Evolutionary conservation across 208 protist species (phyloP).

Genomic region (Trypanosoma mega): DNA sequence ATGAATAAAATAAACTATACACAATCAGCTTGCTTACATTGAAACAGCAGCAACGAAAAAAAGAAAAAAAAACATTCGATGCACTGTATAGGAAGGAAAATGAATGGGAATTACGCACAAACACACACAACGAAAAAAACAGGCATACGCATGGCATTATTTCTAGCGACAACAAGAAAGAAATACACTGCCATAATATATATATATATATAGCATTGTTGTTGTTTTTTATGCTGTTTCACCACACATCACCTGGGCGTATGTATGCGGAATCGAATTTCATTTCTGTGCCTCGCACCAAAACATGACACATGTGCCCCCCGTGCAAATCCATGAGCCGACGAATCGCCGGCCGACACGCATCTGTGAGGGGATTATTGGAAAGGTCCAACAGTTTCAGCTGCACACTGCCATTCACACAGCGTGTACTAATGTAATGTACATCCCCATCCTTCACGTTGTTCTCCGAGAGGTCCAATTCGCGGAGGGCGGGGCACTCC

Average conservation of each 20-base stretch:
- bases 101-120: too few species aligned
- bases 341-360: constrained; percentile 23
- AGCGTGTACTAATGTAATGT: constrained; percentile 35
- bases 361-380: constrained; percentile 47
- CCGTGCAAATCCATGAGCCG: constrained; percentile 36
- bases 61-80: constrained; percentile 23
- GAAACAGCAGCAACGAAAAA: constrained; percentile 5
- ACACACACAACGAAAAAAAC: too few species aligned
- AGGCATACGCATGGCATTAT: too few species aligned
- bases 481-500: constrained; percentile 41
- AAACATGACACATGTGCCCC: constrained; percentile 38
- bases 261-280: constrained; percentile 28
- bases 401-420: constrained; percentile 30
- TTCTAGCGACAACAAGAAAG: too few species aligned
- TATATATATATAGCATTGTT: background rate
- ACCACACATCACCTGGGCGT: background rate
- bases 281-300: constrained; percentile 49
- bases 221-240: background rate
- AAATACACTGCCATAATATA: constrained; percentile 13
- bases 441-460: constrained; percentile 55
- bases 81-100: too few species aligned
- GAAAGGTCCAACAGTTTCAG: constrained; percentile 50
- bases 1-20: constrained; percentile 5
- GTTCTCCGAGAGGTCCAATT: constrained; percentile 69
- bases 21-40: constrained; percentile 2